A percentile compares a stretch with the other conserved stretches of the same genome.
These are phyloP conservation scores for Botrytis elliptica DNA, from an alignment of 2,329 filamentous ascomycete species.

Conservation along the genomic window DNA sequence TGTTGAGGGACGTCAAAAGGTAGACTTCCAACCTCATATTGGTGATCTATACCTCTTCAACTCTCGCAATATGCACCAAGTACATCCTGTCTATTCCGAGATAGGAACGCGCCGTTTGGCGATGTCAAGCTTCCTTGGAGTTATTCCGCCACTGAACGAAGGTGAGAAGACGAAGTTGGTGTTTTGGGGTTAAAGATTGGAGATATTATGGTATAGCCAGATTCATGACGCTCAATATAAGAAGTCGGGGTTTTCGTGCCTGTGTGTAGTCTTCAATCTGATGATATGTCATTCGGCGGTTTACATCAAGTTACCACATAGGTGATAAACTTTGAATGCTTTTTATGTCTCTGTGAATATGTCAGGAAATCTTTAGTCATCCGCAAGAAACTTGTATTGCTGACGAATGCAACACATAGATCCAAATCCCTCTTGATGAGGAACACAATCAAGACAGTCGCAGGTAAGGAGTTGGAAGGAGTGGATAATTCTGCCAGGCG, in stretches of 20 bases:
- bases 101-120: not conserved
- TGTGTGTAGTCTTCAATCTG: not conserved
- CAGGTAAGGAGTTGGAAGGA: too few species aligned
- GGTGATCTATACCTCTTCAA: conserved; percentile 16
- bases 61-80: conserved; percentile 18
- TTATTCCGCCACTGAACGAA: conserved; percentile 2
- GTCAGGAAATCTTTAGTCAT: not conserved
- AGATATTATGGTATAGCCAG: not conserved
- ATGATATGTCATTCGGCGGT: not conserved
- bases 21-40: conserved; percentile 1
- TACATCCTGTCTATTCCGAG: not conserved
- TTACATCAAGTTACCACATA: not conserved
- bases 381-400: not conserved
- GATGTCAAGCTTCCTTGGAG: conserved; percentile 15
- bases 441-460: not conserved
- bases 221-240: not conserved
- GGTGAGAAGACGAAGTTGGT: conserved; percentile 13
- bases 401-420: not conserved
- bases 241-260: not conserved
- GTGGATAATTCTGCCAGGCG: not conserved
- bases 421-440: not conserved
- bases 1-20: not conserved
- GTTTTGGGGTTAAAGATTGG: not conserved
- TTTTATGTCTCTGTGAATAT: not conserved
- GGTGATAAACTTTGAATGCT: not conserved